These are phyloP conservation scores for Xylona heveae DNA, from an alignment of 495 filamentous ascomycete species.

Conservation along the genomic window DNA sequence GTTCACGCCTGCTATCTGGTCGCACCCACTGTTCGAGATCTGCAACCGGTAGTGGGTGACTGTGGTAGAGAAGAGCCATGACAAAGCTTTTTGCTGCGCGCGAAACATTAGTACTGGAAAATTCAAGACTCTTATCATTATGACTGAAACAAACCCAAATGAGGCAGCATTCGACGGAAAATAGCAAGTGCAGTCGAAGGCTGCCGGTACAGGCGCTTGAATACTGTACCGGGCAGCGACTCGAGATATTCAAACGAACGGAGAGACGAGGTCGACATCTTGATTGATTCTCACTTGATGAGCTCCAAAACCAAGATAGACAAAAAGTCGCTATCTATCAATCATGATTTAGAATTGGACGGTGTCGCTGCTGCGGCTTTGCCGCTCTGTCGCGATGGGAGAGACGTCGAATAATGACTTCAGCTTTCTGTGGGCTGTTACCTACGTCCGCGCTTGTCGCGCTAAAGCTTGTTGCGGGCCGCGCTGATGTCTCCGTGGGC, in stretches of 20 bases:
- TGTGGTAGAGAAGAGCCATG: conserved; percentile 80
- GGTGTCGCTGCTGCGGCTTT: conserved; percentile 6
- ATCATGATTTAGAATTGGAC: conserved; percentile 15
- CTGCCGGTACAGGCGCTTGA: conserved; percentile 79
- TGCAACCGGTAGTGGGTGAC: conserved; percentile 44
- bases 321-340: conserved; percentile 13
- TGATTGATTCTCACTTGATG: conserved; percentile 17
- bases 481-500: too few relatives aligned
- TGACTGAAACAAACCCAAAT: too few relatives aligned
- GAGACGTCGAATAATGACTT: conserved; percentile 4
- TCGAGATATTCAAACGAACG: conserved; percentile 72
- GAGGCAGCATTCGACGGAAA: conserved; percentile 90
- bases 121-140: conserved; percentile 11
- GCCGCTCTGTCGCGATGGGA: conserved; percentile 6
- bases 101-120: conserved; percentile 7
- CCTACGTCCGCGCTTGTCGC: too few relatives aligned
- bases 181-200: conserved; percentile 88
- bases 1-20: conserved; percentile 46
- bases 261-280: conserved; percentile 47
- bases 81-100: conserved; percentile 75
- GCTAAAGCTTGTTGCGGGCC: too few relatives aligned
- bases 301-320: conserved; percentile 10
- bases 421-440: too few relatives aligned
- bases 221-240: conserved; percentile 69
- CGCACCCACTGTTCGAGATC: conserved; percentile 75